Evolutionary conservation across 2,329 filamentous ascomycete genomes (phyloP), one percentile per base, ranked within the genome.

Genomic region (Fusarium miscanthi): DNA sequence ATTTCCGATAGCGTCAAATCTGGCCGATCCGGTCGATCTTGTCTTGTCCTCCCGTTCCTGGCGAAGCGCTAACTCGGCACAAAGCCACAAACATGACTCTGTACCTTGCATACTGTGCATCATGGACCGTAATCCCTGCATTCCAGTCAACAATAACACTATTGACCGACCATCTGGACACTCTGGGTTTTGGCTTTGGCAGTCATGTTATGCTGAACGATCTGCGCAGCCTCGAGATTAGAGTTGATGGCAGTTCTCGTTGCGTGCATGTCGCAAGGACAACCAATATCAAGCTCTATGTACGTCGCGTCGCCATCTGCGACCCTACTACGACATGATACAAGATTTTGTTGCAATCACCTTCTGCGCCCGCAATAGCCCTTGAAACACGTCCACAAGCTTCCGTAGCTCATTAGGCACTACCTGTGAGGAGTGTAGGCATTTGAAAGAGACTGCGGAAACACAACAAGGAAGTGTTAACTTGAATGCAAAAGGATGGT

Each of bases 41-140:
- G 35, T 42, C 33, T 46, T 23, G 27, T 41, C 43, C 48, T 69
- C 49, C 43, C 45, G 66, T 69, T 69, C 64, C 66, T 64, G 64
- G 45, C 23, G 27, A 63, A 42, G 35, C 58, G 43, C 66, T 69
- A 69, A 42, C 19, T n/a, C 43, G 21, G 30, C 10, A 25, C 16
- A 63, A 41, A 17, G 21, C 25, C 10, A 25, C 16, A 63, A 41
- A 17, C 42, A 64, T 69, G 58, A 17, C 40, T 40, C 42, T 41
- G 58, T 69, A 35, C 65, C 64, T 69, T 52, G 25, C 42, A 57
- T 53, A 23, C 27, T 49, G 27, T 31, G 23, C 21, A 49, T 31
- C 46, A 7, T 25, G 17, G 31, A 17, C 23, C n/a, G 30, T 31
- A 43, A 35, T 42, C 42, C 57, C 31, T 53, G 17, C 64, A 68